Evolutionary conservation across 176 grass and related monocot species (phyloP), one percentile per base, ranked within the genome.

Genomic region (Hsuehochloa calcarea): DNA sequence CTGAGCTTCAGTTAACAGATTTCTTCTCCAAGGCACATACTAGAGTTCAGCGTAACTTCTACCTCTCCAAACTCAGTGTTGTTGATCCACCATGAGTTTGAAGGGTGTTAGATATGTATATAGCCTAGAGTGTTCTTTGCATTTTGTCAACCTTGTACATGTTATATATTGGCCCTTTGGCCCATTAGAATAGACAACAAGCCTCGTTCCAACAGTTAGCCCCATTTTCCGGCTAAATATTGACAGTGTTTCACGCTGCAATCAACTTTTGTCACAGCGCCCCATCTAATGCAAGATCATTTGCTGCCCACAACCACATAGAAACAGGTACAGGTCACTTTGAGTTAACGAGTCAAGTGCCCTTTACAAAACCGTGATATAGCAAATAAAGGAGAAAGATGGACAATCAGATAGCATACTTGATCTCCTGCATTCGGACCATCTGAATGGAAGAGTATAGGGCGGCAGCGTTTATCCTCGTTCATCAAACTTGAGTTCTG

Each of bases 401-500:
- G 63, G 45, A 43, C 47, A 85, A 62, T 23, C 29, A 65, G 68
- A 89, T 5, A 72, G 52, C 80, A 44, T 74, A 98, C 95, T 90
- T 95, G 95, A 95, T 98, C 95, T 80, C 95, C 95, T 63, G 91
- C 95, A 68, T 98, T 95, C 9, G 95, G 95, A 80, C 95, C 95
- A 65, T 98, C 91, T 58, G 95, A 93, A 70, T 93, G 95, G 83
- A 98, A 98, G 77, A 98, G 90, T 72, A 98, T 98, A 84, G 95
- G 95, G 68, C 95, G 93, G 85, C 95, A 98, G 3, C 95, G 95
- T 84, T 98, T 95, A 86, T 98, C 95, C 83, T 98, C 95, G 70
- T 98, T 98, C 95, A 98, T 98, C 81, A 98, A 88, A 81, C 90
- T 95, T 15, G 95, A 98, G 76, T 98, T 95, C 66, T 98, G 95